phyloP scores from a whole-genome alignment of 2,329 filamentous ascomycete genomes.

The Aspergillus melleus region DNA sequence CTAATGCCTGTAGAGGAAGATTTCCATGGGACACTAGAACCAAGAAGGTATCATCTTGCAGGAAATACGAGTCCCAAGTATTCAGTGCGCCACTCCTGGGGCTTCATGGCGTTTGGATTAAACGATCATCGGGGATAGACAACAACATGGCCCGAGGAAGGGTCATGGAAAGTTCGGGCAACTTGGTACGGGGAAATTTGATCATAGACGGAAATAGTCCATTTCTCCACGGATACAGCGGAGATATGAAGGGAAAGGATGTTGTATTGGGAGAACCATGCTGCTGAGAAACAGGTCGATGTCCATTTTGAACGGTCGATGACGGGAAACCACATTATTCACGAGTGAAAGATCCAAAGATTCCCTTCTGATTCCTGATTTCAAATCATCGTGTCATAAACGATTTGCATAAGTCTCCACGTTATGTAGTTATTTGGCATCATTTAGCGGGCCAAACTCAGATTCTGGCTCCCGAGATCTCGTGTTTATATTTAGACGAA shows the following conservation, averaged over 20 bases:
- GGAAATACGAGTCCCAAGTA: slow-evolving; percentile 3
- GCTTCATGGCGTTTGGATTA: not conserved
- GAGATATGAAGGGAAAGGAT: not conserved
- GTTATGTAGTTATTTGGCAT: not conserved
- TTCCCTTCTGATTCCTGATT: not conserved
- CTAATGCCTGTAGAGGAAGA: not conserved
- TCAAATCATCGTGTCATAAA: not conserved
- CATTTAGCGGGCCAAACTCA: not conserved
- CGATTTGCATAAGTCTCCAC: not conserved
- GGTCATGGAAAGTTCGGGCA: not conserved
- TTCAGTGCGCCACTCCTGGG: not conserved
- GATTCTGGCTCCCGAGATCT: slow-evolving; percentile 8
- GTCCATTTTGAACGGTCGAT: not conserved
- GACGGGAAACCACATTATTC: not conserved
- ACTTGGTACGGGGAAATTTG: not conserved
- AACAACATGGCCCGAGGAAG: not conserved
- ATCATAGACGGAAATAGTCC: not conserved
- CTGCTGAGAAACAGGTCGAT: not conserved
- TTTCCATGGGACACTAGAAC: not conserved
- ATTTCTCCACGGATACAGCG: not conserved
- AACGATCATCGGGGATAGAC: not conserved
- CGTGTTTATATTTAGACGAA: slow-evolving; percentile 22
- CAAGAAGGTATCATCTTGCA: not conserved
- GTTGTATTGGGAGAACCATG: not conserved
- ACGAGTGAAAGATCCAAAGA: not conserved